Percentiles rank a stretch among this genome's conserved stretches.
phyloP scores from a whole-genome alignment of 352 stramenopile genomes.

The Phytopythium helicoides region DNA sequence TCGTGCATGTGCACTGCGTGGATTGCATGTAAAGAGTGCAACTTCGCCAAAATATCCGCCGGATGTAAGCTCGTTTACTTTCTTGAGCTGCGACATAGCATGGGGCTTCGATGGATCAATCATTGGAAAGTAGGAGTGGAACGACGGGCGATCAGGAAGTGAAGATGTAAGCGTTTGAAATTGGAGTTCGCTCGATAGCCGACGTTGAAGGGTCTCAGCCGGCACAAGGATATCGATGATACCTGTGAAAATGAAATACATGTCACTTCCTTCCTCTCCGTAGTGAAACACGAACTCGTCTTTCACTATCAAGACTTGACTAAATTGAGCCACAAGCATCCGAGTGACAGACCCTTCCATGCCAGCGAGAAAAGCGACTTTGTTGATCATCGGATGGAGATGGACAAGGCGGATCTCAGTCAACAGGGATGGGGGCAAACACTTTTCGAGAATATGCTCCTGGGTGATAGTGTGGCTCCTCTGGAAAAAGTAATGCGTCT shows the following conservation, averaged over 20 bases:
- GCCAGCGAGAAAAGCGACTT: slow-evolving; percentile 48
- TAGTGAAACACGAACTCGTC: slow-evolving; percentile 45
- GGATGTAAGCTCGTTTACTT: slow-evolving; percentile 52
- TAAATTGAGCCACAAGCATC: slow-evolving; percentile 56
- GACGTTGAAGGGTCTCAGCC: slow-evolving; percentile 20
- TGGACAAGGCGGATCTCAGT: slow-evolving; percentile 57
- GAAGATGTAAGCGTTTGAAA: slow-evolving; percentile 4
- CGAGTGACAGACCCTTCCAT: slow-evolving; percentile 50
- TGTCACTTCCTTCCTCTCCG: slow-evolving; percentile 47
- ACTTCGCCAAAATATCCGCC: slow-evolving; percentile 61
- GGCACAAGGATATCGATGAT: slow-evolving; percentile 49
- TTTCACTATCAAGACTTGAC: slow-evolving; percentile 41
- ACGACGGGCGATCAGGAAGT: slow-evolving; percentile 12
- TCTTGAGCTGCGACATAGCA: slow-evolving; percentile 30
- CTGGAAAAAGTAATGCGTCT: slow-evolving; percentile 71
- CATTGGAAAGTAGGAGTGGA: slow-evolving; percentile 16
- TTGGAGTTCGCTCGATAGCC: slow-evolving; percentile 28
- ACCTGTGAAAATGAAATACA: slow-evolving; percentile 63
- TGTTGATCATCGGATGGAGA: slow-evolving; percentile 53
- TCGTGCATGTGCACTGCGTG: slow-evolving; percentile 39
- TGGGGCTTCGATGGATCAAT: slow-evolving; percentile 23
- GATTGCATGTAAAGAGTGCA: slow-evolving; percentile 45
- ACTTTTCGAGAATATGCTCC: slow-evolving; percentile 45
- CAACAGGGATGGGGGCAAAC: slow-evolving; percentile 46
- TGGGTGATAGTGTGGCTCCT: slow-evolving; percentile 60